Percentiles rank a stretch among this genome's conserved stretches.
phyloP scores from a whole-genome alignment of 106 monocot genomes.

The Phalaenopsis aphrodite region DNA sequence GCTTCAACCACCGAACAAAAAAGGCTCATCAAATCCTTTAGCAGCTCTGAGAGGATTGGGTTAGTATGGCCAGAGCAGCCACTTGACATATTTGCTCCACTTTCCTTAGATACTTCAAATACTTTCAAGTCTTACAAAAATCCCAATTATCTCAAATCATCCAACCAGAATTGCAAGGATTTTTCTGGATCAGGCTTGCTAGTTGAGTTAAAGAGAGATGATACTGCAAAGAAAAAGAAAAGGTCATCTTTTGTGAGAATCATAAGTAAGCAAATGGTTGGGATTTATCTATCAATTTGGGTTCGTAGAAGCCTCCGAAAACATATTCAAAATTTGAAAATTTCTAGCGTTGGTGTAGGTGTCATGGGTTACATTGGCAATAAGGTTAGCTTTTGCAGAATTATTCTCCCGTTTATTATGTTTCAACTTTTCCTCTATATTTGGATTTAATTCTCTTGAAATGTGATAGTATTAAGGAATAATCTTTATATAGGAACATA shows the following conservation, averaged over 20 bases:
- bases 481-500: background rate
- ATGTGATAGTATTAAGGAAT: background rate
- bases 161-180: slow-evolving; percentile 15
- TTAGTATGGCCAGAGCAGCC: slow-evolving; percentile 59
- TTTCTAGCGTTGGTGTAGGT: slow-evolving; percentile 63
- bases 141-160: slow-evolving; percentile 41
- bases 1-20: slow-evolving; percentile 20
- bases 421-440: background rate
- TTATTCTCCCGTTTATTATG: background rate
- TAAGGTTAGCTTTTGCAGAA: slow-evolving; percentile 35
- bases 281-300: slow-evolving; percentile 65
- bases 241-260: slow-evolving; percentile 51
- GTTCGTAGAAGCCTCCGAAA: slow-evolving; percentile 49
- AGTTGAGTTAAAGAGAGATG: slow-evolving; percentile 20
- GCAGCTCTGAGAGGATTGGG: slow-evolving; percentile 48
- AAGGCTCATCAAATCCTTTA: slow-evolving; percentile 34
- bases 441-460: background rate
- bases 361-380: slow-evolving; percentile 71
- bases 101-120: slow-evolving; percentile 18
- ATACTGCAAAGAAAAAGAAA: slow-evolving; percentile 32
- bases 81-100: slow-evolving; percentile 26
- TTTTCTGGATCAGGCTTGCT: slow-evolving; percentile 5
- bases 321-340: slow-evolving; percentile 64
- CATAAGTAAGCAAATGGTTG: slow-evolving; percentile 85
- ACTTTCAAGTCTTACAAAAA: slow-evolving; percentile 25